phyloP scores from a whole-genome alignment of 805 yeast species.

The Nadsonia fulvescens region DNA sequence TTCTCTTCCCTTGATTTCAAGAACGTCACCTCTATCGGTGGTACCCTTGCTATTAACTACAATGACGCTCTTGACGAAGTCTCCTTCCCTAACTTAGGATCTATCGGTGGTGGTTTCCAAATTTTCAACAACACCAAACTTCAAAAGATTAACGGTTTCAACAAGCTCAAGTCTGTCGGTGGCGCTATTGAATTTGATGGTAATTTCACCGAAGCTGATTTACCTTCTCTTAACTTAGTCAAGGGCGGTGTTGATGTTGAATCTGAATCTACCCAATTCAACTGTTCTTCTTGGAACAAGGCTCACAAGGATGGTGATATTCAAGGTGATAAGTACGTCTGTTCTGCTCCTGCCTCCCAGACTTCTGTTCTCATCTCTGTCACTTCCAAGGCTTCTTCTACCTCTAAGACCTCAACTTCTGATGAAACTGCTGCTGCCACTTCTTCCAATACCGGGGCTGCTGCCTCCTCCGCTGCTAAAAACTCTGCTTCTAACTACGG shows the following conservation, averaged over 20 bases:
- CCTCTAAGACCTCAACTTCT: too few relatives aligned
- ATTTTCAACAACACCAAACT: constrained; percentile 72
- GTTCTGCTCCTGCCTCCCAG: constrained; percentile 17
- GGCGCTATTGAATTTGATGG: constrained; percentile 82
- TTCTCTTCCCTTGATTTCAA: constrained; percentile 24
- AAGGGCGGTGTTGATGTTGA: constrained; percentile 83
- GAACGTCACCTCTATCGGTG: constrained; percentile 49
- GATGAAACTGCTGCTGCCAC: constrained; percentile 1
- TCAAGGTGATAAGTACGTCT: constrained; percentile 68
- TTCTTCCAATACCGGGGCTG: constrained; percentile 5
- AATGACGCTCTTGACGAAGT: constrained; percentile 56
- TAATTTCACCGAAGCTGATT: constrained; percentile 60
- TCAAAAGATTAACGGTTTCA: constrained; percentile 51
- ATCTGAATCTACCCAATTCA: constrained; percentile 50
- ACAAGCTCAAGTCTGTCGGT: constrained; percentile 50
- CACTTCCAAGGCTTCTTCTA: constrained; percentile 3
- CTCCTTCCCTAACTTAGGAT: constrained; percentile 49
- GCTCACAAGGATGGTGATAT: constrained; percentile 65
- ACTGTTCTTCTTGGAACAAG: constrained; percentile 59
- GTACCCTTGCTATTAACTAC: constrained; percentile 54
- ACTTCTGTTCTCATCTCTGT: constrained; percentile 4
- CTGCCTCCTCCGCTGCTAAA: too few relatives aligned
- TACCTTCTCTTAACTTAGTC: constrained; percentile 57
- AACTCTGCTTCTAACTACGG: constrained; percentile 3
- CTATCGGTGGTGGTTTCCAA: constrained; percentile 86